Conservation (phyloP, 148 eudicot species). For the Spergularia bocconei region DNA sequence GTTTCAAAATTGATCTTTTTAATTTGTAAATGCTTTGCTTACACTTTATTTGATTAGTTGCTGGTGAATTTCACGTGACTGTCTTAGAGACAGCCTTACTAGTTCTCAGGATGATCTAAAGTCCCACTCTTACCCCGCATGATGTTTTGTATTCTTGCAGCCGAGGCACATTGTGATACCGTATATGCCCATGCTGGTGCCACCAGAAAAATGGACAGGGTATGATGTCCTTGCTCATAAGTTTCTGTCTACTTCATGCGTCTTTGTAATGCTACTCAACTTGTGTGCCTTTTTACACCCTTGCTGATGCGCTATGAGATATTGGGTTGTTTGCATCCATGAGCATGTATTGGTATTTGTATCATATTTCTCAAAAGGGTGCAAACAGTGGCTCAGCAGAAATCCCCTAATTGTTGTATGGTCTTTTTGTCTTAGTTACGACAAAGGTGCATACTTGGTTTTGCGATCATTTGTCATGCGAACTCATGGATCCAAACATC, state of each 20-base stretch:
- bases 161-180: slow-evolving; percentile 95
- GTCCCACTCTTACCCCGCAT: slow-evolving; percentile 13
- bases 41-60: background rate
- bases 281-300: slow-evolving; percentile 6
- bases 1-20: slow-evolving; percentile 15
- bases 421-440: slow-evolving; percentile 47
- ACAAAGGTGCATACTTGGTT: slow-evolving; percentile 83
- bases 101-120: slow-evolving; percentile 4
- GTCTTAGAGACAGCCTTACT: background rate
- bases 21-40: background rate
- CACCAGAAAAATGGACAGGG: slow-evolving; percentile 95
- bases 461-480: slow-evolving; percentile 91
- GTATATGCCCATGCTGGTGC: slow-evolving; percentile 97
- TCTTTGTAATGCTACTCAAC: background rate
- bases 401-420: background rate
- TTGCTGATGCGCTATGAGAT: slow-evolving; percentile 1
- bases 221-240: slow-evolving; percentile 34
- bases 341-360: background rate
- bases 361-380: background rate
- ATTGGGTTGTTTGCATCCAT: background rate
- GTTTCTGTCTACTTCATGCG: background rate
- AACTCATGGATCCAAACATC: slow-evolving; percentile 79
- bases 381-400: background rate
- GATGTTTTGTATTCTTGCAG: slow-evolving; percentile 41
- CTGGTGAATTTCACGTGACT: background rate